Percentiles rank a stretch among this genome's conserved stretches.
Evolutionary conservation across 148 eudicot species (phyloP).

Genomic region (Gaultheria prostrata): DNA sequence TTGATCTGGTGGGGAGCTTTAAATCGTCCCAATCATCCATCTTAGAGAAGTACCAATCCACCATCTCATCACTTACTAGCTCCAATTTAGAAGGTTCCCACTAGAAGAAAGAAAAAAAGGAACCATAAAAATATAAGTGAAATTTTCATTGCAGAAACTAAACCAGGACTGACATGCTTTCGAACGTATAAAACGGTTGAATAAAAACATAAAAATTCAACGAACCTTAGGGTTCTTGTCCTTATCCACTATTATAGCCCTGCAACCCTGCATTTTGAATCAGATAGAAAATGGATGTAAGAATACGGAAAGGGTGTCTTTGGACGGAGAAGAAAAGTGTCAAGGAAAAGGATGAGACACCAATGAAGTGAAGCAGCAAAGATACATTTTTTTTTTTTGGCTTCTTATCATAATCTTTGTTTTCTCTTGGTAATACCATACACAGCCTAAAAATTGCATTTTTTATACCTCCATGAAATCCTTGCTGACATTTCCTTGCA

Average conservation of each 20-base stretch:
- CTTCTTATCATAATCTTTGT: background rate
- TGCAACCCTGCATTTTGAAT: slow-evolving; percentile 67
- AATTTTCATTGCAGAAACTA: background rate
- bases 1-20: slow-evolving; percentile 59
- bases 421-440: background rate
- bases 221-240: slow-evolving; percentile 86
- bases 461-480: slow-evolving; percentile 73
- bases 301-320: background rate
- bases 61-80: slow-evolving; percentile 58
- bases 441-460: background rate
- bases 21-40: slow-evolving; percentile 69
- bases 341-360: background rate
- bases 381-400: background rate
- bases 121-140: background rate
- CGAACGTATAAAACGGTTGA: background rate
- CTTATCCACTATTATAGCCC: slow-evolving; percentile 82
- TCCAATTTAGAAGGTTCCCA: slow-evolving; percentile 82
- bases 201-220: background rate
- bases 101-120: slow-evolving; percentile 34
- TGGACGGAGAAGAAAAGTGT: background rate
- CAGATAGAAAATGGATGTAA: background rate
- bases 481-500: slow-evolving; percentile 71
- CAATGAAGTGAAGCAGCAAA: background rate
- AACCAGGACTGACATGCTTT: background rate
- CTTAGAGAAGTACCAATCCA: slow-evolving; percentile 58